These are phyloP conservation scores for Agrocybe chaxingu DNA, from an alignment of 768 basidiomycete genomes.

Conservation along the genomic window DNA sequence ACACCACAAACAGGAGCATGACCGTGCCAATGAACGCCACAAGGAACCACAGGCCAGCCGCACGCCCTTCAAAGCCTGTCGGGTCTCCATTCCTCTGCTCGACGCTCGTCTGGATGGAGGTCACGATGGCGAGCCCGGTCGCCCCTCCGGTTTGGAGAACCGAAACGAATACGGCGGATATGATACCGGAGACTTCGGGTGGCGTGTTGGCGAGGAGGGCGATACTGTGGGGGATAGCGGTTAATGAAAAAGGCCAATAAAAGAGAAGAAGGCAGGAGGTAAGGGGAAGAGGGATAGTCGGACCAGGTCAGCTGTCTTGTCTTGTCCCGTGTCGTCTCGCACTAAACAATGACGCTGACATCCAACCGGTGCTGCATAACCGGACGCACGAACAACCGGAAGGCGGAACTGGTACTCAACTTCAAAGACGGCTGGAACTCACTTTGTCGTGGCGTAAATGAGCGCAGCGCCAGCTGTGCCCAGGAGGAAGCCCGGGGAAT, in stretches of 20 bases:
- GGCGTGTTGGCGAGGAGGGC: slow-evolving; percentile 49
- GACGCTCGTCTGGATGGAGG: slow-evolving; percentile 45
- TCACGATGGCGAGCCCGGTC: slow-evolving; percentile 44
- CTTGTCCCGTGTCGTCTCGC: too few species aligned
- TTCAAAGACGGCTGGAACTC: slow-evolving; percentile 15
- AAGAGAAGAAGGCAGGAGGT: background rate
- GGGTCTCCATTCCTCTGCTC: slow-evolving; percentile 29
- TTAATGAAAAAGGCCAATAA: background rate
- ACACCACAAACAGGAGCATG: slow-evolving; percentile 4
- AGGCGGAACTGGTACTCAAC: background rate
- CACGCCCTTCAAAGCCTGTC: slow-evolving; percentile 34
- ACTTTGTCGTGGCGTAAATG: slow-evolving; percentile 47
- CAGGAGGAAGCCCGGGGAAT: slow-evolving; percentile 49
- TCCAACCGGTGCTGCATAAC: too few species aligned
- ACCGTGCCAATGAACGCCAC: slow-evolving; percentile 25
- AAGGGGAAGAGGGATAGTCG: too few species aligned
- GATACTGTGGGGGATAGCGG: slow-evolving; percentile 29
- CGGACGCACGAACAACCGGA: too few species aligned
- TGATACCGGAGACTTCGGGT: slow-evolving; percentile 45
- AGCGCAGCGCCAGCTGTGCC: slow-evolving; percentile 45
- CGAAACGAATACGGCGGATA: slow-evolving; percentile 54
- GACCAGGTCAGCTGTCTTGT: too few species aligned
- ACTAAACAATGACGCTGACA: too few species aligned
- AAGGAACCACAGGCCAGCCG: slow-evolving; percentile 43
- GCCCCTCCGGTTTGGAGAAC: slow-evolving; percentile 53